These are phyloP conservation scores for Nematocida parisii DNA, from an alignment of 371 early-diverging fungal species.

Conservation along the genomic window DNA sequence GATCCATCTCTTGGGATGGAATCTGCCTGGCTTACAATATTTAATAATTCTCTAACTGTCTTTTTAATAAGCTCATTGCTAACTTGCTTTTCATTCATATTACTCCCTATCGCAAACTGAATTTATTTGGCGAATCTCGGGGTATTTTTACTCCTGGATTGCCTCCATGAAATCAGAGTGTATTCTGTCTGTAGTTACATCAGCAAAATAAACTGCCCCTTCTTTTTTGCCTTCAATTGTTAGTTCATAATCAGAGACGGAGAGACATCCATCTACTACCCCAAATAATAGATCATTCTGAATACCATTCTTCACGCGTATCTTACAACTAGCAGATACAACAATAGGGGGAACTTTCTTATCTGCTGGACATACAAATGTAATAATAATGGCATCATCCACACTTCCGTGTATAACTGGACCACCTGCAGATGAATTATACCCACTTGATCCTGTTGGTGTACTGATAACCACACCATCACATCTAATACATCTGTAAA, in stretches of 20 bases:
- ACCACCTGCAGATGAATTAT: constrained; percentile 62
- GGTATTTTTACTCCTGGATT: constrained; percentile 12
- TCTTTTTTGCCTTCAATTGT: neutral
- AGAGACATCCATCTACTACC: constrained; percentile 43
- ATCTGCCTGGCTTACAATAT: constrained; percentile 4
- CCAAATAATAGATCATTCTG: neutral
- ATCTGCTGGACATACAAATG: constrained; percentile 37
- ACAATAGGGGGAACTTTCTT: constrained; percentile 40
- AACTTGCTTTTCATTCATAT: constrained; percentile 23
- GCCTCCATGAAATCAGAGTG: constrained; percentile 26
- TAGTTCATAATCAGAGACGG: neutral
- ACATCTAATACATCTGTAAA: constrained; percentile 44
- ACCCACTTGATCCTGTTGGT: constrained; percentile 60
- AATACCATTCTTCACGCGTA: neutral
- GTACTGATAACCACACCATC: constrained; percentile 65
- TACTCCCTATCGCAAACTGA: constrained; percentile 1
- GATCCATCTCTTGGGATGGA: neutral
- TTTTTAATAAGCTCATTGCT: neutral
- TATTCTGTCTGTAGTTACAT: neutral
- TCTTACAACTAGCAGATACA: neutral
- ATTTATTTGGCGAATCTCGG: neutral
- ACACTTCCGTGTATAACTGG: constrained; percentile 46
- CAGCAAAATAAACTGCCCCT: constrained; percentile 31
- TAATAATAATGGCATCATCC: constrained; percentile 5
- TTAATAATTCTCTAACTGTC: constrained; percentile 18